Evolutionary conservation across 257 asterid genomes (phyloP).

Genomic region (Anisodus acutangulus): DNA sequence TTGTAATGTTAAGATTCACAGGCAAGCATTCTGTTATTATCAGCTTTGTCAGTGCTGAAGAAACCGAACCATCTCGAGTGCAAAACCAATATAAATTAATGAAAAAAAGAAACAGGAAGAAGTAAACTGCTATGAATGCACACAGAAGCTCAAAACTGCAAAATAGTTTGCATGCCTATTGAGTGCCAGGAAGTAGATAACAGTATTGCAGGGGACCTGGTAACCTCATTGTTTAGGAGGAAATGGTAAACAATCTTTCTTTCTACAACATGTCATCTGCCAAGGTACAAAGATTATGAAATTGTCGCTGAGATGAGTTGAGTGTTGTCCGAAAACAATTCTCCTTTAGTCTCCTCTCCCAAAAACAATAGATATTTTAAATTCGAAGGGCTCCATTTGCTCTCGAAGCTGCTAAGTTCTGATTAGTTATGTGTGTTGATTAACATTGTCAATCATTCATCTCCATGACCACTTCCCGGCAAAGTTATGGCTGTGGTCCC

Average conservation of each 20-base stretch:
- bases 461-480: background rate
- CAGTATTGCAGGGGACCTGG: background rate
- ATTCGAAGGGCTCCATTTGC: background rate
- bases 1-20: background rate
- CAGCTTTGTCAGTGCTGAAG: background rate
- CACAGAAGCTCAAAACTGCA: background rate
- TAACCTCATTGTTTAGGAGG: too few species aligned
- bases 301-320: background rate
- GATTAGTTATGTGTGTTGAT: background rate
- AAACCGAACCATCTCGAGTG: background rate
- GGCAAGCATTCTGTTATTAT: background rate
- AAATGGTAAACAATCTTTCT: too few species aligned
- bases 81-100: background rate
- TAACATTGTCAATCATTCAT: background rate
- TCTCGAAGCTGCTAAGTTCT: background rate
- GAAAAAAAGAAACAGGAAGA: background rate
- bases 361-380: background rate
- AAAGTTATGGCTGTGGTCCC: too few species aligned
- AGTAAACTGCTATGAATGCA: background rate
- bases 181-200: background rate
- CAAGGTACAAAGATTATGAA: background rate
- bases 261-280: background rate
- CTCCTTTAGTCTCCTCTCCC: background rate
- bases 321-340: background rate
- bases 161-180: background rate